Base-by-base conservation (phyloP, 148 eudicot genomes). In the Dysphania ambrosioides region DNA sequence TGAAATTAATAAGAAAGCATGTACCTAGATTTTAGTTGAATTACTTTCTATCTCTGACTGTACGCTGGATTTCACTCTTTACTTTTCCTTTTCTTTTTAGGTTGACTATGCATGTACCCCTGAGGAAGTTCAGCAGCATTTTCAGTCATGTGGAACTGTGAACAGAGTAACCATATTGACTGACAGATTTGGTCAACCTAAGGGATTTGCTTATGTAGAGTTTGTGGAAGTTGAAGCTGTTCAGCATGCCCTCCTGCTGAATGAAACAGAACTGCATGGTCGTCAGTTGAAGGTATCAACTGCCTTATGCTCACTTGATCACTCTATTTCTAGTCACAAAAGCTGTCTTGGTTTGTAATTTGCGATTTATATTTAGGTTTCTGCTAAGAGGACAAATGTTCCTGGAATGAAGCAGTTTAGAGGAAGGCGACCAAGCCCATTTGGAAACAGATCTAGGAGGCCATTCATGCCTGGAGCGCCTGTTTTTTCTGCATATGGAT, bases 21-120 rank as follows among this genome's bases (percentile, higher is more conserved):
- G 38, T 70, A 12, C 18, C 16, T 34, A 1, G 36, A 21, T 12
- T 6, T 23, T n/a, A 38, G 70, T 38, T n/a, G n/a, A 21, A 65
- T 21, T 34, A 47, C 70, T 64, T 11, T 30, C 21, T 49, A 0
- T 63, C 10, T 24, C 44, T 36, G 55, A 13, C 19, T 26, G 26
- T 12, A 8, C 24, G 21, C 36, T 1, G 16, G 8, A 16, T 41
- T 56, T 56, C 10, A 53, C n/a, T 73, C 36, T 53, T 56, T 49
- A 0, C 42, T 64, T 40, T 21, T 41, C 19, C n/a, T 26, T 70
- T 29, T 61, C 12, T 57, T 19, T 75, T 26, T 80, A 89, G 93
- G 93, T 89, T 65, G 93, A 89, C 79, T 89, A 89, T 83, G 91
- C 89, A 55, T 89, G 93, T 69, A 89, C 93, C 1, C 93, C 93